Evolutionary conservation across 2,329 filamentous ascomycete species (phyloP).

Genomic region (Fusarium protoensiforme): DNA sequence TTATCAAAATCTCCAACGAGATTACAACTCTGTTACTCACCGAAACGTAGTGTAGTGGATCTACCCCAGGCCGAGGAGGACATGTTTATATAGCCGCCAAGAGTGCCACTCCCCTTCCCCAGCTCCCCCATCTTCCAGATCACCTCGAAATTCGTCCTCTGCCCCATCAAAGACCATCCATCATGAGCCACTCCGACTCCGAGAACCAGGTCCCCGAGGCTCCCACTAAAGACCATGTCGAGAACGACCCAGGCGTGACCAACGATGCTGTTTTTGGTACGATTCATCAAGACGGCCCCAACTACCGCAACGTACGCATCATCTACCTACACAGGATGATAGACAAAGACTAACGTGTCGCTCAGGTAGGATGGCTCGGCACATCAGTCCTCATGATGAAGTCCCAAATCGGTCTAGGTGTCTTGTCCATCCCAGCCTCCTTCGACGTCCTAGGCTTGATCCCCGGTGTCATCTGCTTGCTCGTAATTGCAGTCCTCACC

Average conservation of each 20-base stretch:
- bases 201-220: not conserved
- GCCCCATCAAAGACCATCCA: not conserved
- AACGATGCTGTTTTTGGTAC: constrained; percentile 44
- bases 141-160: not conserved
- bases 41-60: not conserved
- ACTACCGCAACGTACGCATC: constrained; percentile 41
- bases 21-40: not conserved
- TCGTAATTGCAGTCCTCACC: constrained; percentile 52
- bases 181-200: not conserved
- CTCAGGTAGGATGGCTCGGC: constrained; percentile 56
- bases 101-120: not conserved
- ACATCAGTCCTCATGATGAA: constrained; percentile 36
- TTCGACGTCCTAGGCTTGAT: constrained; percentile 59
- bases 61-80: not conserved
- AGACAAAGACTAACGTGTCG: not conserved
- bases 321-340: not conserved
- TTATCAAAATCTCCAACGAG: not conserved
- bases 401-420: constrained; percentile 55
- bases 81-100: not conserved
- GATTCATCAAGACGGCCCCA: constrained; percentile 38
- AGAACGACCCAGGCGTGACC: not conserved
- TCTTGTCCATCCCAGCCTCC: constrained; percentile 59
- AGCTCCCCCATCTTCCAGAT: not conserved
- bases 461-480: constrained; percentile 38
- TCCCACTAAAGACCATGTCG: not conserved